These are phyloP conservation scores for Leishmania aethiopica DNA, from an alignment of 208 protist species.

Conservation along the genomic window DNA sequence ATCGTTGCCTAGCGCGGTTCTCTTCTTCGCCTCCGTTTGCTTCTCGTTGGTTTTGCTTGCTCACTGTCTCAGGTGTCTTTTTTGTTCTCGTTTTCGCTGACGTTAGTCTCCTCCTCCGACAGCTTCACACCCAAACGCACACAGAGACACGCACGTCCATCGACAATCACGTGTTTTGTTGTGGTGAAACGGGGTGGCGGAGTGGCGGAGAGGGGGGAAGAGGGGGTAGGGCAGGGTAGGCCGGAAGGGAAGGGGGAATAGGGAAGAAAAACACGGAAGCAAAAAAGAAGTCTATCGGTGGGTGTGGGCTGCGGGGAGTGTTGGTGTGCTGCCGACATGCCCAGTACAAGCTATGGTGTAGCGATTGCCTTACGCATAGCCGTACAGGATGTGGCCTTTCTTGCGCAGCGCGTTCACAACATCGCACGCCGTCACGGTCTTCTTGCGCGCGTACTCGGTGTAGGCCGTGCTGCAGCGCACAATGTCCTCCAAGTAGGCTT, in stretches of 20 bases:
- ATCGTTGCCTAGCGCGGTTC: not conserved
- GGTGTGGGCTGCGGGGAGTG: not conserved
- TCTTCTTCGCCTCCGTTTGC: not conserved
- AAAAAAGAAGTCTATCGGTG: not conserved
- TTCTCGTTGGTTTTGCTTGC: not conserved
- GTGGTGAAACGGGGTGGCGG: not conserved
- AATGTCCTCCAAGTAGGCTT: conserved; percentile 82
- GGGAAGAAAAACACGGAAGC: not conserved
- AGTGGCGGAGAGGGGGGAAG: not conserved
- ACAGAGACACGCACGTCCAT: not conserved
- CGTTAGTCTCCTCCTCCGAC: not conserved
- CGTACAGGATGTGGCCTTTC: conserved; percentile 89
- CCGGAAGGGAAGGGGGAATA: not conserved
- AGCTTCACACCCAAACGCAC: not conserved
- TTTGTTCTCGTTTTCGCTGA: not conserved
- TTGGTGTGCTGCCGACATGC: not conserved
- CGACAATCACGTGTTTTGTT: not conserved
- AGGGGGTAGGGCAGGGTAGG: not conserved
- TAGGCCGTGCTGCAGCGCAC: conserved; percentile 83
- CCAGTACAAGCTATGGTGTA: not conserved
- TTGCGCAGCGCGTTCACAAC: conserved; percentile 91
- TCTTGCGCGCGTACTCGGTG: conserved; percentile 83
- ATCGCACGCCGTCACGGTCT: conserved; percentile 86
- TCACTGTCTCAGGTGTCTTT: not conserved
- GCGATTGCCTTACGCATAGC: conserved; percentile 61